Conservation (phyloP, 2,329 filamentous ascomycete genomes). For the Aspergillus puulaauensis region DNA sequence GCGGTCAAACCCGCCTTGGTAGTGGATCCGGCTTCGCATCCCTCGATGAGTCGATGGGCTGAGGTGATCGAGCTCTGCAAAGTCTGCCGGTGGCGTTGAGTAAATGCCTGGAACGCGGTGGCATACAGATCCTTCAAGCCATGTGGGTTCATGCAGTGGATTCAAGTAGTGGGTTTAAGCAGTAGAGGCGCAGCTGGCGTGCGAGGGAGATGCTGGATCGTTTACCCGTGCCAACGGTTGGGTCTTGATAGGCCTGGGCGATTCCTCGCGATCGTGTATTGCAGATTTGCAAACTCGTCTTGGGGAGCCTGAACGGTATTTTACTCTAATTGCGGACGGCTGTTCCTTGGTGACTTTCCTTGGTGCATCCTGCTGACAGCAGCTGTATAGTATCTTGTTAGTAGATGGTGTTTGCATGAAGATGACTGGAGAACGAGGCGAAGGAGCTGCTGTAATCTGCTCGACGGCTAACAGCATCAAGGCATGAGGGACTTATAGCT, state of each 20-base stretch:
- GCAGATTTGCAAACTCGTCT: background rate
- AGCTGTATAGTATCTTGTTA: background rate
- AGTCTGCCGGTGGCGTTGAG: too few relatives aligned
- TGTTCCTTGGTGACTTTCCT: background rate
- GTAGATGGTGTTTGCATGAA: background rate
- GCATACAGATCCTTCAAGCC: too few relatives aligned
- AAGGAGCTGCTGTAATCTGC: background rate
- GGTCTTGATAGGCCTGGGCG: background rate
- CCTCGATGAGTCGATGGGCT: too few relatives aligned
- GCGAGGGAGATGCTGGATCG: too few relatives aligned
- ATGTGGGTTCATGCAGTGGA: too few relatives aligned
- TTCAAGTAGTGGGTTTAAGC: too few relatives aligned
- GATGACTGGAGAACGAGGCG: background rate
- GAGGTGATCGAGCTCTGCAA: too few relatives aligned
- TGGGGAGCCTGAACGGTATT: background rate
- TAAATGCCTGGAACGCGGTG: too few relatives aligned
- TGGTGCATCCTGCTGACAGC: background rate
- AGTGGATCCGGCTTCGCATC: too few relatives aligned
- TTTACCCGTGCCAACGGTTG: too few relatives aligned
- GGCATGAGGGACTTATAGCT: background rate
- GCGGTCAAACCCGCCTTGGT: too few relatives aligned
- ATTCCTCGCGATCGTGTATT: background rate
- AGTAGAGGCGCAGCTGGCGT: too few relatives aligned
- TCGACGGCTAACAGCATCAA: background rate
- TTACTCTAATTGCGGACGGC: background rate